A percentile compares a stretch with the other conserved stretches of the same genome.
These are phyloP conservation scores for Areca catechu DNA, from an alignment of 176 grass and related monocot genomes.

Conservation along the genomic window DNA sequence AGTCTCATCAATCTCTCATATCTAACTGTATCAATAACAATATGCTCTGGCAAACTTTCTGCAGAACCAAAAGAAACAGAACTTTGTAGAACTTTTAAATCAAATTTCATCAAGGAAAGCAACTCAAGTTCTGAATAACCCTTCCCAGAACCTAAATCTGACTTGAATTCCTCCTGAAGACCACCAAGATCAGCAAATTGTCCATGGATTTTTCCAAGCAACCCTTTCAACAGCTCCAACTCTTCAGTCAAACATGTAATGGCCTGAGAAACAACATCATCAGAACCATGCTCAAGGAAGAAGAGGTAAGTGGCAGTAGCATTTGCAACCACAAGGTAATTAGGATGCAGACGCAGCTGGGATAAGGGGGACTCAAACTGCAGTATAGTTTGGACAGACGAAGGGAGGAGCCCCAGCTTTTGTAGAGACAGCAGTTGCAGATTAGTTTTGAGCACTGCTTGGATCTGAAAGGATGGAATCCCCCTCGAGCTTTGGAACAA, in stretches of 20 bases:
- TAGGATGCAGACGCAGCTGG: constrained; percentile 74
- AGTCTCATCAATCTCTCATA: constrained; percentile 45
- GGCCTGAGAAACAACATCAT: constrained; percentile 60
- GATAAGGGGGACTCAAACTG: constrained; percentile 58
- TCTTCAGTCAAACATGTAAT: constrained; percentile 59
- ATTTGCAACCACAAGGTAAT: constrained; percentile 50
- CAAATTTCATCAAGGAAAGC: constrained; percentile 81
- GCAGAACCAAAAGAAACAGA: constrained; percentile 38
- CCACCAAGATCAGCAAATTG: constrained; percentile 31
- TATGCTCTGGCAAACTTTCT: constrained; percentile 22
- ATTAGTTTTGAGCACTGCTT: constrained; percentile 67
- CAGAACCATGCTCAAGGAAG: constrained; percentile 61
- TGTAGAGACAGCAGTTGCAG: constrained; percentile 74
- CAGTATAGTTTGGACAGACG: constrained; percentile 56
- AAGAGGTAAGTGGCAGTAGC: constrained; percentile 73
- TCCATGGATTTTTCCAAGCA: constrained; percentile 43
- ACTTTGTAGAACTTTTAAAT: constrained; percentile 65
- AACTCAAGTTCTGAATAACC: constrained; percentile 65
- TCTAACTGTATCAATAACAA: constrained; percentile 18
- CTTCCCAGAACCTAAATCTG: constrained; percentile 10
- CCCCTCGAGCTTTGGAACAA: constrained; percentile 49
- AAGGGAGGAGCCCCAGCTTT: constrained; percentile 44
- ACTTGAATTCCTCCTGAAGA: constrained; percentile 20
- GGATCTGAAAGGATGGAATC: constrained; percentile 47
- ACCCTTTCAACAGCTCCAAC: constrained; percentile 57